phyloP scores from a whole-genome alignment of 345 rosid genomes.

The Physaria fendleri region DNA sequence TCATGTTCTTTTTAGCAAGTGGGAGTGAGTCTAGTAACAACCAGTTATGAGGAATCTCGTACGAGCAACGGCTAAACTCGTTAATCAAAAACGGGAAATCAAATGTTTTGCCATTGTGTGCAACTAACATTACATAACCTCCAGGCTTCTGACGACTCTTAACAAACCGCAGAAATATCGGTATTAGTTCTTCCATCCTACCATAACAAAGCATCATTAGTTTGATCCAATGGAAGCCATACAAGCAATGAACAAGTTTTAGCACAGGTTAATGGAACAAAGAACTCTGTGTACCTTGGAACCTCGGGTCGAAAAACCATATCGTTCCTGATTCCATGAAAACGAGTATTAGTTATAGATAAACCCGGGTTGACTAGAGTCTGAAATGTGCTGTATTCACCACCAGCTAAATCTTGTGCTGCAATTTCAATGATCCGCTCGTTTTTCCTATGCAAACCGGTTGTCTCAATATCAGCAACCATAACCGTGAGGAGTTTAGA shows the following conservation, averaged over 20 bases:
- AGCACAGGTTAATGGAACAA: too few species aligned
- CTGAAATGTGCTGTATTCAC: conserved; percentile 79
- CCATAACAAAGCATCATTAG: conserved; percentile 5
- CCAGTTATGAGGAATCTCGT: conserved; percentile 69
- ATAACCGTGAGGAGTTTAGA: conserved; percentile 49
- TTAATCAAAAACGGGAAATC: conserved; percentile 67
- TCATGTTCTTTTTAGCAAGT: conserved; percentile 55
- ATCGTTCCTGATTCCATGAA: conserved; percentile 61
- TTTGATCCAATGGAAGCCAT: conserved; percentile 10
- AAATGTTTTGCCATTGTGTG: conserved; percentile 74
- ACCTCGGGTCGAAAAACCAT: conserved; percentile 75
- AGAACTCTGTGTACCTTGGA: conserved; percentile 52
- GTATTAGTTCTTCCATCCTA: conserved; percentile 85
- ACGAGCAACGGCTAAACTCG: conserved; percentile 63
- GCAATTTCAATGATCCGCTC: conserved; percentile 77
- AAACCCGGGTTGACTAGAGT: conserved; percentile 69
- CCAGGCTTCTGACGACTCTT: conserved; percentile 72
- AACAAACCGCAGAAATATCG: conserved; percentile 56
- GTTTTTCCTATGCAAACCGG: conserved; percentile 47
- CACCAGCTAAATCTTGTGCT: conserved; percentile 73
- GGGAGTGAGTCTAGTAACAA: conserved; percentile 58
- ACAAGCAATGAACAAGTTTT: background rate
- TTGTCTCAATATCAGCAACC: conserved; percentile 70
- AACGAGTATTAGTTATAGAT: conserved; percentile 33
- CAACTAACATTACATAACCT: conserved; percentile 58